Evolutionary conservation across 2,329 filamentous ascomycete species (phyloP).

Genomic region (Ophiognomonia clavigignenti-juglandacearum): DNA sequence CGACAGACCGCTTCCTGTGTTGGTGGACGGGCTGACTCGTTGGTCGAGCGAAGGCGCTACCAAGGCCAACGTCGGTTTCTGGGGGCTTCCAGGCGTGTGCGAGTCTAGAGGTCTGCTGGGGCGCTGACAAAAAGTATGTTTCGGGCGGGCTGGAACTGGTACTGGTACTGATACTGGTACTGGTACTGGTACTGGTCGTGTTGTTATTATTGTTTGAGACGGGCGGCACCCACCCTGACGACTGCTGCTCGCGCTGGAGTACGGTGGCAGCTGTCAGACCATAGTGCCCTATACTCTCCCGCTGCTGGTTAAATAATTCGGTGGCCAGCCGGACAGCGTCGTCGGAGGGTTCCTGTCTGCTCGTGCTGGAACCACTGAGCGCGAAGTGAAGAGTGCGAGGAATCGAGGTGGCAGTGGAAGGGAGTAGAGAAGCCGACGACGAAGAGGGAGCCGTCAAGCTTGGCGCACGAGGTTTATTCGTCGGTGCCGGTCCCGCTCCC

Average conservation of each 20-base stretch:
- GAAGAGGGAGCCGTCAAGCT: neutral
- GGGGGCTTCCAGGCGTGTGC: constrained; percentile 16
- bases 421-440: constrained; percentile 6
- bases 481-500: neutral
- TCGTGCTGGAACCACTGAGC: neutral
- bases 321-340: constrained; percentile 15
- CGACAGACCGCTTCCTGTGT: constrained; percentile 23
- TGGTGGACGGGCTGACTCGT: neutral
- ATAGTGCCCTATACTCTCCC: constrained; percentile 24
- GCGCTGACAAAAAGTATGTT: constrained; percentile 10
- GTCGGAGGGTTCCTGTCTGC: no score
- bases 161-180: no score
- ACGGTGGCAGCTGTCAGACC: constrained; percentile 23
- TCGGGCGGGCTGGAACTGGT: neutral
- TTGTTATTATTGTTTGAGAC: no score
- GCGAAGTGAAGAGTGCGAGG: neutral
- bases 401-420: no score
- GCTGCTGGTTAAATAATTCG: constrained; percentile 15
- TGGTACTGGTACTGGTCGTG: no score
- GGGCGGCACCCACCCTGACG: constrained; percentile 14
- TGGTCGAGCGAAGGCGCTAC: constrained; percentile 6
- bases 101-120: constrained; percentile 25
- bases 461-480: neutral
- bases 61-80: constrained; percentile 4
- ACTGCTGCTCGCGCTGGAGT: constrained; percentile 19